phyloP scores from a whole-genome alignment of 2,329 filamentous ascomycete species.

The Gnomoniopsis sp. region DNA sequence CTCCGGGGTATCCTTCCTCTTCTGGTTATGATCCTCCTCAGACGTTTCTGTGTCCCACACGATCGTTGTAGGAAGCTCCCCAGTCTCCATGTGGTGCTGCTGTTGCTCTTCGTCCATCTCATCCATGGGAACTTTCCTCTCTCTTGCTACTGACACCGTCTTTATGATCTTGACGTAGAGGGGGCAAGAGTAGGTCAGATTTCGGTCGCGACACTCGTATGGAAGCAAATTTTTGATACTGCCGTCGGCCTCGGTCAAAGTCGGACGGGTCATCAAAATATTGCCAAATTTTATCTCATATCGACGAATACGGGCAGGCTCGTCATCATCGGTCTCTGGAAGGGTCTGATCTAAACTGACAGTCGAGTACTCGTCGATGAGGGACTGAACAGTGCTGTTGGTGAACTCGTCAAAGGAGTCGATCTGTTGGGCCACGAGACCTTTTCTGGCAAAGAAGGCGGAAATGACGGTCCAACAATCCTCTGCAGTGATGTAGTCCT shows the following conservation, averaged over 20 bases:
- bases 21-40: conserved; percentile 45
- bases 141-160: conserved; percentile 77
- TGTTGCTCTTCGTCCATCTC: conserved; percentile 67
- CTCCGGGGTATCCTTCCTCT: conserved; percentile 50
- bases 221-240: conserved; percentile 81
- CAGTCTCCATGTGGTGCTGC: conserved; percentile 50
- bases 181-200: conserved; percentile 90
- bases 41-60: conserved; percentile 60
- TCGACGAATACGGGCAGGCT: conserved; percentile 79
- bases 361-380: conserved; percentile 87
- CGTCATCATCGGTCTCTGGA: conserved; percentile 70
- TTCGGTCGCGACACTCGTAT: conserved; percentile 92
- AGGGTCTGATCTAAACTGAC: conserved; percentile 93
- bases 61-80: conserved; percentile 55
- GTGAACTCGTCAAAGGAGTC: conserved; percentile 99
- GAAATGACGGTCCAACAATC: conserved; percentile 99
- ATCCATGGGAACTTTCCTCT: conserved; percentile 62
- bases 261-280: conserved; percentile 83
- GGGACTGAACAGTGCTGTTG: conserved; percentile 86
- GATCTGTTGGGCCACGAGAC: conserved; percentile 93
- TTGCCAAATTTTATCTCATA: conserved; percentile 95
- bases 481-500: conserved; percentile 80
- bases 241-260: conserved; percentile 90
- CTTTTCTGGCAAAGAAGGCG: conserved; percentile 94
- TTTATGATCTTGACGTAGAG: conserved; percentile 87